Evolutionary conservation across 78 protist genomes (phyloP).

Genomic region (Acrasis kona): DNA sequence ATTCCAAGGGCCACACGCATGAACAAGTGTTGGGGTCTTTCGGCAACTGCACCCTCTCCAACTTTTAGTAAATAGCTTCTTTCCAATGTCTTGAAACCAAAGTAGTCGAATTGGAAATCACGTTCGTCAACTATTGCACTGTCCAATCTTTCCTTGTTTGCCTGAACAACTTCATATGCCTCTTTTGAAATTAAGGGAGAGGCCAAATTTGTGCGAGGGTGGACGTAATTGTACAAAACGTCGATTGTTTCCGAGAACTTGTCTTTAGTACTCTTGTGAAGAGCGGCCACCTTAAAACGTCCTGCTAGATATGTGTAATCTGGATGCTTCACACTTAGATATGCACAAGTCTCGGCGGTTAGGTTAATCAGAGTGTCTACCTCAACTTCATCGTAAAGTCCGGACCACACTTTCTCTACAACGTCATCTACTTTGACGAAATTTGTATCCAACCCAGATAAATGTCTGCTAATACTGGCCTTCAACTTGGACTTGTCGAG

Average conservation of each 20-base stretch:
- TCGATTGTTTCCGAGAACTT: constrained; percentile 49
- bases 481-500: constrained; percentile 70
- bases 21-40: constrained; percentile 97
- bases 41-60: constrained; percentile 49
- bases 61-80: constrained; percentile 67
- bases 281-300: constrained; percentile 79
- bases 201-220: constrained; percentile 45
- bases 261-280: constrained; percentile 82
- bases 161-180: constrained; percentile 25
- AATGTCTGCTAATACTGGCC: constrained; percentile 39
- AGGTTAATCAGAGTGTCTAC: constrained; percentile 82
- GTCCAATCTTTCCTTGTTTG: constrained; percentile 58
- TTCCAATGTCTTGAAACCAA: constrained; percentile 91
- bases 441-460: constrained; percentile 60
- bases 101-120: constrained; percentile 86
- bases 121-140: constrained; percentile 66
- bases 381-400: constrained; percentile 69
- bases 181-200: constrained; percentile 83
- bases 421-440: constrained; percentile 61
- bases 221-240: constrained; percentile 41
- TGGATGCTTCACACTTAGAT: constrained; percentile 81
- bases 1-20: constrained; percentile 96
- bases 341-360: constrained; percentile 93
- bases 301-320: constrained; percentile 94
- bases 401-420: constrained; percentile 68